Conservation (phyloP, 73 alveolate genomes). For the Paramecium sonneborni region DNA sequence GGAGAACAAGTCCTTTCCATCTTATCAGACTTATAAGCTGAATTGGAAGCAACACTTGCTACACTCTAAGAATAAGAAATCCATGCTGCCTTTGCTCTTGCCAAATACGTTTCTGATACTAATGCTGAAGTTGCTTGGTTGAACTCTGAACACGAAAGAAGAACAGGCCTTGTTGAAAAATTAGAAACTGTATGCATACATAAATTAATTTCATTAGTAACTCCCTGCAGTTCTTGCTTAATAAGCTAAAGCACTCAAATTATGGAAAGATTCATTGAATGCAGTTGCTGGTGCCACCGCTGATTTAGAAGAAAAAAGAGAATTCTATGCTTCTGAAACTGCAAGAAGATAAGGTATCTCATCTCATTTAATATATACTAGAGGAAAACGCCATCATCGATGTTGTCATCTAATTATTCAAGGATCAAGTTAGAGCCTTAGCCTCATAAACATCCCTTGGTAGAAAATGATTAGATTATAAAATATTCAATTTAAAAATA, state of each 20-base stretch:
- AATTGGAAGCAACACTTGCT: constrained; percentile 9
- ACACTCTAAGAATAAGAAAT: constrained; percentile 47
- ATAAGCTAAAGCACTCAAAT: constrained; percentile 46
- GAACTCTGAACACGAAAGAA: constrained; percentile 21
- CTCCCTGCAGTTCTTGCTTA: constrained; percentile 36
- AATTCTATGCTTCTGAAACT: constrained; percentile 47
- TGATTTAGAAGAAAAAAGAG: constrained; percentile 44
- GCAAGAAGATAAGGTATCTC: constrained; percentile 39
- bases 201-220: neutral
- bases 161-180: constrained; percentile 8
- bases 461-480: constrained; percentile 20
- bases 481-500: neutral
- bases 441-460: constrained; percentile 52
- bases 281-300: constrained; percentile 55
- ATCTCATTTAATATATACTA: neutral
- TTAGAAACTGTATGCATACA: constrained; percentile 14
- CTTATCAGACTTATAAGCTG: constrained; percentile 14
- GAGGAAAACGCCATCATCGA: constrained; percentile 51
- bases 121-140: constrained; percentile 51
- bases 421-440: constrained; percentile 47
- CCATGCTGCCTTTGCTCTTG: constrained; percentile 38
- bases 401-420: constrained; percentile 11
- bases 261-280: constrained; percentile 39
- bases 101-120: constrained; percentile 45
- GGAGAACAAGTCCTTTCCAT: constrained; percentile 38